Percentiles rank a stretch among this genome's conserved stretches.
Conservation (phyloP, 352 stramenopile species). For the Phytophthora crassamura region DNA sequence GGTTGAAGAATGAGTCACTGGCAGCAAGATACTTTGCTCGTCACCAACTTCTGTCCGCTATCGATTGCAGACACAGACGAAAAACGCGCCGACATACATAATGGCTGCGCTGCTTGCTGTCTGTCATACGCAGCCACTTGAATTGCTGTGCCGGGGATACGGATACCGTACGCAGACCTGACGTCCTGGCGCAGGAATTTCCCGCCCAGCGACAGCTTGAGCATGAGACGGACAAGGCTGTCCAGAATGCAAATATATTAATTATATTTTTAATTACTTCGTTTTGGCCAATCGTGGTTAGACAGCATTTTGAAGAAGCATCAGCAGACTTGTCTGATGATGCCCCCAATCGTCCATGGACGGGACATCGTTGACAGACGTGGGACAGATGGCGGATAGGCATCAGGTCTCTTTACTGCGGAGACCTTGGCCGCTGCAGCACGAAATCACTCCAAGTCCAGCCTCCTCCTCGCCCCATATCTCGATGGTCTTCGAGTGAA, state of each 20-base stretch:
- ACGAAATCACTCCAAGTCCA: too few relatives aligned
- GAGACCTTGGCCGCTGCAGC: too few relatives aligned
- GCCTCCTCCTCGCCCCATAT: too few relatives aligned
- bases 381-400: conserved; percentile 1
- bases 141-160: conserved; percentile 29
- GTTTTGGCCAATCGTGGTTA: too few relatives aligned
- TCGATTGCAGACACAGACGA: too few relatives aligned
- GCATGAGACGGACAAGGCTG: too few relatives aligned
- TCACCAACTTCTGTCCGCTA: conserved; percentile 8
- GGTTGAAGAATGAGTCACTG: conserved; percentile 29
- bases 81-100: neutral
- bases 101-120: conserved; percentile 18
- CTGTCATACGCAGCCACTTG: conserved; percentile 33
- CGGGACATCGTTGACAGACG: conserved; percentile 14
- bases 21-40: conserved; percentile 28
- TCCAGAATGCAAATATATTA: too few relatives aligned
- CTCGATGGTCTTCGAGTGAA: too few relatives aligned
- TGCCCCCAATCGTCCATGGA: conserved; percentile 5
- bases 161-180: too few relatives aligned
- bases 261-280: too few relatives aligned
- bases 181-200: conserved; percentile 17
- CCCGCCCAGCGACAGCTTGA: conserved; percentile 8
- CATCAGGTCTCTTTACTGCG: conserved; percentile 17
- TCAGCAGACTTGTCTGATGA: conserved; percentile 15
- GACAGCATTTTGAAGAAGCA: neutral